phyloP scores from a whole-genome alignment of 345 rosid genomes.

The Citrus glauca region DNA sequence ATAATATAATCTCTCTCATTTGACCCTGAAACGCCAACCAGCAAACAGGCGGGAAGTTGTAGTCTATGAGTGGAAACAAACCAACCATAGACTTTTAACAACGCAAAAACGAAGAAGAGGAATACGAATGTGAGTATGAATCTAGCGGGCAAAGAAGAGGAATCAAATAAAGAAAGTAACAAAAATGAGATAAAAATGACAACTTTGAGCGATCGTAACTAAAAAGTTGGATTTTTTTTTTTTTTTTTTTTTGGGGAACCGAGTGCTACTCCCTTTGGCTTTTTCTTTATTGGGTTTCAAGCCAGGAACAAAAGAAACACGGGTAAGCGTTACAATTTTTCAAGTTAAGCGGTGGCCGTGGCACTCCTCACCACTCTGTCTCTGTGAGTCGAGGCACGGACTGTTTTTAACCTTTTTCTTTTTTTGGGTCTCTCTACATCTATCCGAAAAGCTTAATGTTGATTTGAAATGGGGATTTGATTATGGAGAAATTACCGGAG shows the following conservation, averaged over 20 bases:
- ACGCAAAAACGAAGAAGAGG: not conserved
- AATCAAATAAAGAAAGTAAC: conserved; percentile 8
- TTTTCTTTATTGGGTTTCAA: conserved; percentile 40
- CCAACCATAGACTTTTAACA: no score
- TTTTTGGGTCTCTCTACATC: no score
- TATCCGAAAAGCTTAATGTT: no score
- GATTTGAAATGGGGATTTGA: not conserved
- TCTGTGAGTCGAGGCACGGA: conserved; percentile 7
- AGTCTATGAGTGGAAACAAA: not conserved
- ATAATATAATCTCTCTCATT: not conserved
- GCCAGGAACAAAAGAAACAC: not conserved
- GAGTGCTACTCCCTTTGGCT: conserved; percentile 14
- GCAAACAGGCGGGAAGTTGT: not conserved
- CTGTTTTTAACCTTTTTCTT: not conserved
- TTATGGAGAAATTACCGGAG: not conserved
- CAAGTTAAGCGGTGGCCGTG: not conserved
- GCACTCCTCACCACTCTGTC: not conserved
- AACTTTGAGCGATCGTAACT: conserved; percentile 25
- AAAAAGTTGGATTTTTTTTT: not conserved
- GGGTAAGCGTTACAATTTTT: conserved; percentile 4
- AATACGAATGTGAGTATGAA: conserved; percentile 20
- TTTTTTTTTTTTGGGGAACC: conserved; percentile 11
- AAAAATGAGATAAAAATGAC: conserved; percentile 20
- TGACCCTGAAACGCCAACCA: not conserved
- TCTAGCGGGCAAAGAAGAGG: conserved; percentile 17